These are phyloP conservation scores for Paratinospora sagittata DNA, from an alignment of 164 flowering plant species.

Conservation along the genomic window DNA sequence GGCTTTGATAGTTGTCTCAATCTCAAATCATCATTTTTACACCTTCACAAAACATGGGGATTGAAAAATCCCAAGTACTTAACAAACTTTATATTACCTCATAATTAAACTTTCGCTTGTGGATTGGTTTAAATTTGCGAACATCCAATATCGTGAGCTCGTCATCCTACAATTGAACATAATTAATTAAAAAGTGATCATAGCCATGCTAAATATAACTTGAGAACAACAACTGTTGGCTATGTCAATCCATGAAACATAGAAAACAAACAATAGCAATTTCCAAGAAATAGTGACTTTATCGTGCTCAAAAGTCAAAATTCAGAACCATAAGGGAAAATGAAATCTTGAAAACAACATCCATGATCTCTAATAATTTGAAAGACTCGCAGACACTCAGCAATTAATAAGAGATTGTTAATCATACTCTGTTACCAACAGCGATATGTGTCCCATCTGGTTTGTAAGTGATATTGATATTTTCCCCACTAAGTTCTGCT, in stretches of 20 bases:
- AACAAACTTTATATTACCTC: constrained; percentile 49
- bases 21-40: not conserved
- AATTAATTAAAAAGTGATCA: not conserved
- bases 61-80: not conserved
- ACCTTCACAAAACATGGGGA: not conserved
- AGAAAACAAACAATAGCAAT: not conserved
- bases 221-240: not conserved
- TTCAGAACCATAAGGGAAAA: not conserved
- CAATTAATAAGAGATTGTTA: not conserved
- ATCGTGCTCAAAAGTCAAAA: not conserved
- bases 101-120: constrained; percentile 80
- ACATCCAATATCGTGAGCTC: constrained; percentile 94
- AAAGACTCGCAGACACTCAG: not conserved
- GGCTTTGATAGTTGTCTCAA: not conserved
- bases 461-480: constrained; percentile 88
- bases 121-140: constrained; percentile 84
- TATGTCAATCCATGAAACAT: not conserved
- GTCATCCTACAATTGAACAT: constrained; percentile 63
- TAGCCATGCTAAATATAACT: not conserved
- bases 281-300: no score
- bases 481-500: constrained; percentile 93
- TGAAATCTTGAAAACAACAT: not conserved
- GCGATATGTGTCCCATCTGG: constrained; percentile 92
- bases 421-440: constrained; percentile 86
- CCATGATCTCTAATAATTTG: not conserved